Conservation (phyloP, 306 rosid genomes). For the Lagenaria siceraria region DNA sequence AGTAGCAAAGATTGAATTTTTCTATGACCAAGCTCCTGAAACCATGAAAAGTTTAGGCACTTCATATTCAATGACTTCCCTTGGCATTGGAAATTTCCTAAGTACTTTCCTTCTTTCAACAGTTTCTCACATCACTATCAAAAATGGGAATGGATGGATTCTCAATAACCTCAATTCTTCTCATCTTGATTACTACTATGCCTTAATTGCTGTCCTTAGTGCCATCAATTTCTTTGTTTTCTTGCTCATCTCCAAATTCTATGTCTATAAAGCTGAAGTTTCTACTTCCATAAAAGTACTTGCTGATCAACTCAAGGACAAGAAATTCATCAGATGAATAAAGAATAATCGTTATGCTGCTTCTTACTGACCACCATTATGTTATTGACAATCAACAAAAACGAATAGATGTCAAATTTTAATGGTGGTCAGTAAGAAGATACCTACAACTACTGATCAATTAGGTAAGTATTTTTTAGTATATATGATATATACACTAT, state of each 20-base stretch:
- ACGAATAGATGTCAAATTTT: not conserved
- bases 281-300: conserved; percentile 61
- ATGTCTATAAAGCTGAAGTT: conserved; percentile 67
- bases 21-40: conserved; percentile 88
- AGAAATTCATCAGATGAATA: not conserved
- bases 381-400: not conserved
- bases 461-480: not conserved
- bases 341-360: not conserved
- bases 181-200: conserved; percentile 81
- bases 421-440: not conserved
- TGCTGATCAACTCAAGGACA: conserved; percentile 47
- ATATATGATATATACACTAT: too few relatives aligned
- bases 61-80: conserved; percentile 53
- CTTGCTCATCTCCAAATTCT: conserved; percentile 26
- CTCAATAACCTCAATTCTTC: conserved; percentile 67
- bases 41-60: conserved; percentile 85
- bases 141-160: conserved; percentile 60
- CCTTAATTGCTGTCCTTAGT: conserved; percentile 35
- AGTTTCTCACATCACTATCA: conserved; percentile 41
- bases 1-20: conserved; percentile 75
- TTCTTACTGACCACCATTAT: not conserved
- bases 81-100: conserved; percentile 70
- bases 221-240: conserved; percentile 19
- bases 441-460: too few relatives aligned
- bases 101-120: conserved; percentile 73